phyloP scores from a whole-genome alignment of 768 basidiomycete species.

The Sarcodon aspratus region DNA sequence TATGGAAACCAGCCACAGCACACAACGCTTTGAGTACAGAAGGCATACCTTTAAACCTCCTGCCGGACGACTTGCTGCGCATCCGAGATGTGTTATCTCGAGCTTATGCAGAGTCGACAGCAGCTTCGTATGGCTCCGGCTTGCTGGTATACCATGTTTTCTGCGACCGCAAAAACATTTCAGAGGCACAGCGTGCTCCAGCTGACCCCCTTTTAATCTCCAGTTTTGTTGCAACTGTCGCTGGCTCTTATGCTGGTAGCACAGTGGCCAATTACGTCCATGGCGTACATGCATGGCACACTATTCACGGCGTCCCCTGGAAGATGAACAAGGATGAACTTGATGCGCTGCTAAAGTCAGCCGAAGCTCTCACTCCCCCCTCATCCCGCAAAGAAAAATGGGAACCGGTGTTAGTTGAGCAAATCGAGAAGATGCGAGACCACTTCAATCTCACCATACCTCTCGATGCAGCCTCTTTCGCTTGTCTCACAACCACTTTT shows the following conservation, averaged over 20 bases:
- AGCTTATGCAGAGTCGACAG: slow-evolving; percentile 20
- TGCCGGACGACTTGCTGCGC: slow-evolving; percentile 7
- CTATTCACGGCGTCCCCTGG: slow-evolving; percentile 26
- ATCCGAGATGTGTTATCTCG: slow-evolving; percentile 14
- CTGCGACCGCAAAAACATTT: slow-evolving; percentile 20
- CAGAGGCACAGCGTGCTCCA: slow-evolving; percentile 22
- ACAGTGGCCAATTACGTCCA: slow-evolving; percentile 26
- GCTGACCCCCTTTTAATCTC: slow-evolving; percentile 11
- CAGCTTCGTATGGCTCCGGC: slow-evolving; percentile 24
- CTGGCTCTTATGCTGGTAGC: slow-evolving; percentile 19
- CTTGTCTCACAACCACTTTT: slow-evolving; percentile 28
- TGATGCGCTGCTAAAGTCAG: slow-evolving; percentile 18
- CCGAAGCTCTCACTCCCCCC: slow-evolving; percentile 17
- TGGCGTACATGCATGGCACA: slow-evolving; percentile 34
- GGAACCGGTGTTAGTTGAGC: slow-evolving; percentile 15
- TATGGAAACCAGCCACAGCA: slow-evolving; percentile 1
- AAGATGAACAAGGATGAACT: slow-evolving; percentile 13
- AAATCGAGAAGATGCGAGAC: too few relatives aligned
- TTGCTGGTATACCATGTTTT: slow-evolving; percentile 27
- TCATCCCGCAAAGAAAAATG: slow-evolving; percentile 18
- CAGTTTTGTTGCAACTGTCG: slow-evolving; percentile 7
- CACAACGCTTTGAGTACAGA: neutral
- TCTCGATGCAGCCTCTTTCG: slow-evolving; percentile 22
- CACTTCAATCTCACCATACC: slow-evolving; percentile 7
- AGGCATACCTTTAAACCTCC: neutral